These are phyloP conservation scores for Acanthamoeba lugdunensis DNA, from an alignment of 208 protist genomes.

Conservation along the genomic window DNA sequence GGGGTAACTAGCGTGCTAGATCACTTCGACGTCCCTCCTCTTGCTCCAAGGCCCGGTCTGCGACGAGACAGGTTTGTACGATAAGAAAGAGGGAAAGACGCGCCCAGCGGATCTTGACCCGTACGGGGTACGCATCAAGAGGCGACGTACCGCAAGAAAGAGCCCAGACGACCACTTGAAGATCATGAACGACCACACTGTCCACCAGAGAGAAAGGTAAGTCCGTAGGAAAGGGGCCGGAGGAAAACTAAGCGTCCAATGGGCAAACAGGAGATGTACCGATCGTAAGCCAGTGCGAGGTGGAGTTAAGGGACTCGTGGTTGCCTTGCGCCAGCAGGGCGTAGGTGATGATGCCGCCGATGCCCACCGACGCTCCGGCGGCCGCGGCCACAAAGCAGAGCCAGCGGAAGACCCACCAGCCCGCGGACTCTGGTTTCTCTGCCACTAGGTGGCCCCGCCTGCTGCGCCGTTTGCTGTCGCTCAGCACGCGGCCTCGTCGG, in stretches of 20 bases:
- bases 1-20: background rate
- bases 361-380: background rate
- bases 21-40: background rate
- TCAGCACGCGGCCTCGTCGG: background rate
- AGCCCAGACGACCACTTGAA: background rate
- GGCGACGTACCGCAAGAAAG: background rate
- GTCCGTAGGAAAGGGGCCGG: background rate
- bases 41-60: constrained; percentile 5
- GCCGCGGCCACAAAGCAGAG: background rate
- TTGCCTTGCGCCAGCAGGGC: background rate
- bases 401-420: background rate
- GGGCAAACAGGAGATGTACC: background rate
- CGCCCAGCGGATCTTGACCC: too few relatives aligned
- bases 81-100: background rate
- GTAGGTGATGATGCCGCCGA: background rate
- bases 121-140: too few relatives aligned
- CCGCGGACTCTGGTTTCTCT: too few relatives aligned
- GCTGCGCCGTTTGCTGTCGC: background rate
- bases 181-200: constrained; percentile 30
- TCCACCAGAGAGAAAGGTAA: background rate
- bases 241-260: background rate
- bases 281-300: constrained; percentile 28
- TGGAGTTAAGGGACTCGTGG: background rate
- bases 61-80: background rate
- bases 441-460: too few relatives aligned